Base-by-base conservation (phyloP, 805 yeast genomes). In the Schwanniomyces pseudopolymorphus region DNA sequence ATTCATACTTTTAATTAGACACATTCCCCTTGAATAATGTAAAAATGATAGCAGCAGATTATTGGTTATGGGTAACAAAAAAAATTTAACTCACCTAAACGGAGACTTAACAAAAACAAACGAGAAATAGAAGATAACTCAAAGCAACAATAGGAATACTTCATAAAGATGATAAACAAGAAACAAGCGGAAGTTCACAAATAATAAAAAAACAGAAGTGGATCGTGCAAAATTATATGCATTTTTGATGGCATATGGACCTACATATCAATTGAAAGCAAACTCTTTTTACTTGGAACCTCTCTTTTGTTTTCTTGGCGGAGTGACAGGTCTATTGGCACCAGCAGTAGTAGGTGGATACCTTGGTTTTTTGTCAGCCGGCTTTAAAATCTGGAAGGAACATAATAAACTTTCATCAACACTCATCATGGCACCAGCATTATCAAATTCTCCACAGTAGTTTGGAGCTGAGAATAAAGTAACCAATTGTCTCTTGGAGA, bases 351-450 rank as follows among this genome's bases (percentile, higher is more conserved):
- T 67, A 53, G 79, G 83, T 43, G 75, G 74, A 59, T 68, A 72
- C 68, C 87, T 86, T 52, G 87, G 85, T 72, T 89, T 89, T 80
- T 92, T 92, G 69, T 94, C 98, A 43, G 99, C 97, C 25, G 99
- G 99, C 72, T 94, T 94, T 68, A 92, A 81, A 61, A 92, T 94
- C 70, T 87, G 94, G 83, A 92, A 92, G 14, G 97, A 91, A 76
- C 99, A 92, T 60, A 92, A 78, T 62, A 92, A 80, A 69, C 92
- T 85, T 73, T 94, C 98, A 69, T 94, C 98, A 47, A 92, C 98
- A 61, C 95, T 84, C 99, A 92, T 92, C 98, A 94, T 94, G 36
- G 99, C 99, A 63, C 98, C 99, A 2, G 98, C 97, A 64, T 92
- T 92, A 70, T 92, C 99, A 66, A 92, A 92, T 70, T 94, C 98